phyloP scores from a whole-genome alignment of 495 filamentous ascomycete genomes.

The Symbiotaphrina buchneri region DNA sequence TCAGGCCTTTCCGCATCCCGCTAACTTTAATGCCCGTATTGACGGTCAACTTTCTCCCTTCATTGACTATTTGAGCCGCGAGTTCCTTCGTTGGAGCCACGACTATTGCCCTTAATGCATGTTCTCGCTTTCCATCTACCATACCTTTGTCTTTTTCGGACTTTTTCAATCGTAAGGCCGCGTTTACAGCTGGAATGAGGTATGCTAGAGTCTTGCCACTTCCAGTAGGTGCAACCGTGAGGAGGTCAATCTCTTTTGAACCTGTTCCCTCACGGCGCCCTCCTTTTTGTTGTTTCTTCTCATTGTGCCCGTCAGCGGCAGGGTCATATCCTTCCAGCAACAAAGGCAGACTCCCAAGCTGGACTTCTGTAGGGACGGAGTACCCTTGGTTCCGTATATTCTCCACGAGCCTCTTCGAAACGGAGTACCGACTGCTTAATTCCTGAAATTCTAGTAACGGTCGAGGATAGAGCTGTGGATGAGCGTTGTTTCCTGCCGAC shows the following conservation, averaged over 20 bases:
- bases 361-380: conserved; percentile 73
- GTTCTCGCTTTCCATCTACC: conserved; percentile 17
- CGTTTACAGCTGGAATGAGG: conserved; percentile 64
- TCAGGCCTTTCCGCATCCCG: conserved; percentile 70
- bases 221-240: conserved; percentile 82
- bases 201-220: conserved; percentile 96
- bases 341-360: conserved; percentile 65
- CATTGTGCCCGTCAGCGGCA: not conserved
- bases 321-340: conserved; percentile 26
- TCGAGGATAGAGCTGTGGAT: conserved; percentile 36
- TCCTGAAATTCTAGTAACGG: conserved; percentile 61
- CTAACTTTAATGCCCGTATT: conserved; percentile 64
- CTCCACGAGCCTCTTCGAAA: conserved; percentile 44
- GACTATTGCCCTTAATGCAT: conserved; percentile 44
- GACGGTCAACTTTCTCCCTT: conserved; percentile 57
- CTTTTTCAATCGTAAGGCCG: conserved; percentile 29
- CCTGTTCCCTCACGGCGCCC: conserved; percentile 8
- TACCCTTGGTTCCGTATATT: conserved; percentile 78
- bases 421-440: conserved; percentile 40
- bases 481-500: conserved; percentile 22
- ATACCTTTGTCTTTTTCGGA: conserved; percentile 16
- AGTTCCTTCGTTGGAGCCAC: conserved; percentile 87
- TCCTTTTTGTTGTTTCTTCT: conserved; percentile 1
- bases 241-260: conserved; percentile 29
- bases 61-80: conserved; percentile 78